Evolutionary conservation across 2,329 filamentous ascomycete species (phyloP).

Genomic region (Xylaria sp.): DNA sequence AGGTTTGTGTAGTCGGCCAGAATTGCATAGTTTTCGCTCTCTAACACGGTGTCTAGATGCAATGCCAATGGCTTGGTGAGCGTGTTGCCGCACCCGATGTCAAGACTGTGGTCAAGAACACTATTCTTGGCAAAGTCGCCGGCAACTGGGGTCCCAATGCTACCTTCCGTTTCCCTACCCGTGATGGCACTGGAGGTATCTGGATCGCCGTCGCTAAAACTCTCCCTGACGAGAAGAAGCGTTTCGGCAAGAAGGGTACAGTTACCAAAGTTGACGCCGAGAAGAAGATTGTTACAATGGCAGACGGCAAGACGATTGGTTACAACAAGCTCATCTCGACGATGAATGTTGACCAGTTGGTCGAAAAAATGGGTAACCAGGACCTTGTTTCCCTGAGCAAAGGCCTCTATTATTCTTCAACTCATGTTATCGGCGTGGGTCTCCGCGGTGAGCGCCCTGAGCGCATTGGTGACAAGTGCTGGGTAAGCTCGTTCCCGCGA

Average conservation of each 20-base stretch:
- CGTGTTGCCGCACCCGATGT: conserved; percentile 96
- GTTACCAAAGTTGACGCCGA: conserved; percentile 89
- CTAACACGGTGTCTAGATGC: conserved; percentile 75
- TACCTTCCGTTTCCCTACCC: conserved; percentile 97
- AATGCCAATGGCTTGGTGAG: conserved; percentile 98
- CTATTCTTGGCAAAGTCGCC: conserved; percentile 94
- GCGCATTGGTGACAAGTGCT: conserved; percentile 99
- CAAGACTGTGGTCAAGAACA: conserved; percentile 92
- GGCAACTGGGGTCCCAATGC: conserved; percentile 98
- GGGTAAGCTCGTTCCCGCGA: conserved; percentile 65
- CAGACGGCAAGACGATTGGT: conserved; percentile 85
- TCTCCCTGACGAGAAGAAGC: conserved; percentile 88
- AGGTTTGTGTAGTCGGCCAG: conserved; percentile 66
- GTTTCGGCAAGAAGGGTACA: conserved; percentile 84
- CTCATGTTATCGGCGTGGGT: conserved; percentile 96
- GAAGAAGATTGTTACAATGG: conserved; percentile 82
- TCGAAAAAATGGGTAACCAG: conserved; percentile 86
- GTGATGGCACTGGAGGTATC: conserved; percentile 96
- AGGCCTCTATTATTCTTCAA: conserved; percentile 95
- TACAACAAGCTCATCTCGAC: conserved; percentile 95
- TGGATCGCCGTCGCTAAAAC: conserved; percentile 98
- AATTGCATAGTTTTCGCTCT: neutral
- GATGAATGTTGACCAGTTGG: conserved; percentile 93
- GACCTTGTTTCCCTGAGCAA: conserved; percentile 86
- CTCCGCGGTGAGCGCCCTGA: conserved; percentile 91